Base-by-base conservation (phyloP, 805 yeast species). In the Hanseniaspora occidentalis region DNA sequence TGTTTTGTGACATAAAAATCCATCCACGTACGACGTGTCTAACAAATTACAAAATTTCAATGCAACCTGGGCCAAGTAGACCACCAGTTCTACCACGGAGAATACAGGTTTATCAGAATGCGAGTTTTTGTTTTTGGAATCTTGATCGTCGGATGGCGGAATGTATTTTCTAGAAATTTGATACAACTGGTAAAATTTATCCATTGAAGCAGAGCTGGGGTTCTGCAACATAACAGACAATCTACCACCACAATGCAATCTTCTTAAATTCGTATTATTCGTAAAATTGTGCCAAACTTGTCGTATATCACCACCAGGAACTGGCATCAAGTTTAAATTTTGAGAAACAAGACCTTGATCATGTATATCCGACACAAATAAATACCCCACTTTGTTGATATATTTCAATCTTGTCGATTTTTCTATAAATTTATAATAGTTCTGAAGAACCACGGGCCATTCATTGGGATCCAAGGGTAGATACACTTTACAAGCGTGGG, bases 191-290 rank as follows among this genome's bases (percentile, higher is more conserved):
- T 82, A 63, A 54, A 89, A 88, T 53, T 86, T 89, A 49, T 83
- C 88, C 46, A 76, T 82, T 6, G 79, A 73, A 0, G 95, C 82
- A 49, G 76, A 84, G 0, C 94, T 64, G 0, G 95, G 84, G 23
- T 67, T 66, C n/a, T 77, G 67, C 10, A 83, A 66, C 25, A 85
- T 60, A 36, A 86, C 66, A 0, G 86, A 79, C 0, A 95, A 77
- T 44, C 98, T 66, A 8, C 96, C 94, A 40, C 85, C 81, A 58
- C 97, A 89, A 18, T 78, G 76, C 39, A 86, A 57, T 49, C 84
- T 73, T 47, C 81, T 74, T 50, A 92, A 62, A 58, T 86, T 78
- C 41, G 83, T 77, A 54, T 86, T 88, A 8, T 84, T 75, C 38
- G 73, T 70, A 53, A 84, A 89, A 35, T 64, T 59, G 17, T 66